Evolutionary conservation across 805 yeast genomes (phyloP), one percentile per base, ranked within the genome.

Genomic region (Zygotorulaspora florentina): DNA sequence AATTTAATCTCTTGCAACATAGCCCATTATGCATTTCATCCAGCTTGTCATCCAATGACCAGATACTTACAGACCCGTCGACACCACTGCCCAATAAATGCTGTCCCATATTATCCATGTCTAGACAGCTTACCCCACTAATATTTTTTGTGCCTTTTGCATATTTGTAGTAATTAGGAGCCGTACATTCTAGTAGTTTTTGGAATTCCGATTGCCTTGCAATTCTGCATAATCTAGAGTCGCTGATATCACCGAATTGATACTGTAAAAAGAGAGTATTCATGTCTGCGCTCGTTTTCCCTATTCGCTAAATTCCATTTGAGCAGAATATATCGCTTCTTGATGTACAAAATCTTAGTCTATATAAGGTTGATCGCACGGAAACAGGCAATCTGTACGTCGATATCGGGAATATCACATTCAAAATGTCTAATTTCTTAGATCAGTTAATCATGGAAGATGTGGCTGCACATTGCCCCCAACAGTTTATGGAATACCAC

Each of bases 401-500:
- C 7, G 25, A 7, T 20, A 4, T 4, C 33, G 8, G 15, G 15
- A 29, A 29, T 5, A 29, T 13, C 33, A 12, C 33, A 29, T 5
- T 30, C 18, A 38, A 26, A 28, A 56, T 58, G 54, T 54, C 57
- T 3, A 62, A 71, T 59, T 55, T 72, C 10, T 64, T 87, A 26
- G 95, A 87, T 64, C 90, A 86, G 59, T 70, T 83, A 41, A 74
- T 87, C 27, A 76, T 87, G 50, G 89, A 85, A 50, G 95, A 87
- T 57, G 85, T 85, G 46, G 89, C 95, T 11, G 75, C 79, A 44
- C 70, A 74, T 58, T 87, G 96, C 62, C 93, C 95, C 0, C 80
- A 77, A 49, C 76, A 80, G 57, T 86, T 87, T 53, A 66, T 86
- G 46, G 77, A 74, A 23, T 87, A 83, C 63, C 91, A 87, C 64